Percentiles rank a stretch among this genome's conserved stretches.
Conservation (phyloP, 305 asterid genomes). For the Plantago lanceolata region DNA sequence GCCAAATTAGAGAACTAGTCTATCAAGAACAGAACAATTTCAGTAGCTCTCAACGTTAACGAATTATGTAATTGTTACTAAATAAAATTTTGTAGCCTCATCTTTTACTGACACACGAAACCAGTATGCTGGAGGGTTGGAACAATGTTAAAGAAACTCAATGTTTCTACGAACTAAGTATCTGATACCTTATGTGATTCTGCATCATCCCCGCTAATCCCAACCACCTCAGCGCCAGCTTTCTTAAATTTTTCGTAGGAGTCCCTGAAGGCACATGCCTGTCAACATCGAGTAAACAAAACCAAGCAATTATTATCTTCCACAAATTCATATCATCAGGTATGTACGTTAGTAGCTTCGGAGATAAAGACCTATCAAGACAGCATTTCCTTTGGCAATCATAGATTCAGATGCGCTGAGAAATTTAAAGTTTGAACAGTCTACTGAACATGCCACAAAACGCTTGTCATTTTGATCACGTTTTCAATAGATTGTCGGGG, state of each 20-base stretch:
- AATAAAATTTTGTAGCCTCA: neutral
- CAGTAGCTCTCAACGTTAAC: neutral
- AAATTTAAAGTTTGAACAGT: too few relatives aligned
- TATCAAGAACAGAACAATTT: constrained; percentile 9
- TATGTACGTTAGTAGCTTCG: neutral
- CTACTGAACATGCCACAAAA: too few relatives aligned
- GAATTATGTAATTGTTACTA: neutral
- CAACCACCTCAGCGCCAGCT: constrained; percentile 94
- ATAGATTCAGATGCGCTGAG: too few relatives aligned
- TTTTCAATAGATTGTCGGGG: too few relatives aligned
- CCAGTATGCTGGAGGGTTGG: neutral
- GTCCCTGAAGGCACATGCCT: constrained; percentile 98
- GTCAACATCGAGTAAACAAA: constrained; percentile 30
- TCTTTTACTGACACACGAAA: neutral
- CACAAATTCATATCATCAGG: constrained; percentile 1
- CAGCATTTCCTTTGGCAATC: too few relatives aligned
- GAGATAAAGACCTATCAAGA: neutral
- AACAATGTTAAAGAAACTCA: neutral
- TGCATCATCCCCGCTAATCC: constrained; percentile 81
- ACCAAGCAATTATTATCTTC: constrained; percentile 1
- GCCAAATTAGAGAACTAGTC: constrained; percentile 4
- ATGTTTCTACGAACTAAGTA: constrained; percentile 8
- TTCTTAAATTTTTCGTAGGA: constrained; percentile 93
- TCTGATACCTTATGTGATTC: constrained; percentile 75
- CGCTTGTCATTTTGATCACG: too few relatives aligned